Conservation (phyloP, 2,329 filamentous ascomycete genomes). For the Epichloe festucae region DNA sequence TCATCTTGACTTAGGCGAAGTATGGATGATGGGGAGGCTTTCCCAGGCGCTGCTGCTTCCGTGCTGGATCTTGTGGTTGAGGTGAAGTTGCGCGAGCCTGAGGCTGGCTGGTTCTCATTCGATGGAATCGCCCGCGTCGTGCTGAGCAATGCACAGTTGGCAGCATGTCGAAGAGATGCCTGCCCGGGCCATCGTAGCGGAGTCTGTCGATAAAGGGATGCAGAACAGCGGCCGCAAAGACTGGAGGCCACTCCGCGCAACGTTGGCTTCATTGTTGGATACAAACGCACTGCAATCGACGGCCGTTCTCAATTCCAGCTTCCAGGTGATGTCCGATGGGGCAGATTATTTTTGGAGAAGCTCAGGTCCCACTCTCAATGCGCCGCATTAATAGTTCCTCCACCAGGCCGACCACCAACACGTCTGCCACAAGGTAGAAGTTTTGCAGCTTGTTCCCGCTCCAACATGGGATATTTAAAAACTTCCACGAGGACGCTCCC, state of each 20-base stretch:
- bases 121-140: conserved; percentile 8
- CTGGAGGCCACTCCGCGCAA: conserved; percentile 26
- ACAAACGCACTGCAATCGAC: background rate
- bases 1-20: conserved; percentile 53
- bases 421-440: conserved; percentile 11
- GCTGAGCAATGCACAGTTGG: conserved; percentile 11
- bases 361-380: conserved; percentile 16
- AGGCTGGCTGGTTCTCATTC: conserved; percentile 7
- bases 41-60: conserved; percentile 16
- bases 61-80: conserved; percentile 15
- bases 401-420: conserved; percentile 11
- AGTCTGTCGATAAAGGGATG: conserved; percentile 20
- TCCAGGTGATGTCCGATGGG: background rate
- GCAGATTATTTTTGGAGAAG: conserved; percentile 12
- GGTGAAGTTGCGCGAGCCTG: conserved; percentile 17
- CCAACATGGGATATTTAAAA: conserved; percentile 8
- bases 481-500: conserved; percentile 6
- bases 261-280: conserved; percentile 25
- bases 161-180: conserved; percentile 15
- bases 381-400: conserved; percentile 26
- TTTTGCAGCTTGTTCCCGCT: conserved; percentile 19
- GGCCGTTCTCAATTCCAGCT: background rate
- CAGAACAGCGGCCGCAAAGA: conserved; percentile 28
- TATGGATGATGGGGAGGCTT: conserved; percentile 11
- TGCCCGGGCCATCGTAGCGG: conserved; percentile 10